Conservation (phyloP, 805 yeast species). For the Vanderwaltozyma yarrowii region DNA sequence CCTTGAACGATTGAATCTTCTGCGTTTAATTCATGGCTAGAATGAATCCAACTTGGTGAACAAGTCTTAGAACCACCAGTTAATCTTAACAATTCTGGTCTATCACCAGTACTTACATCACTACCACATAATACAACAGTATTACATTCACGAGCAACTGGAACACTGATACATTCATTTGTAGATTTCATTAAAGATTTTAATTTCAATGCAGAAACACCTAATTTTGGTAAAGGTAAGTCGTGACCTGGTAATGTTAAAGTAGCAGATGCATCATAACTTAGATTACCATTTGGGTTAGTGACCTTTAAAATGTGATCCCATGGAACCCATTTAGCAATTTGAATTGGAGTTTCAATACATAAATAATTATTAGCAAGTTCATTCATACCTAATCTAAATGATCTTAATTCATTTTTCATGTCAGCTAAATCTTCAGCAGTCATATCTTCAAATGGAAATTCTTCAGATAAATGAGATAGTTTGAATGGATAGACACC, state of each 20-base stretch:
- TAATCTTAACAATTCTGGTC: conserved; percentile 58
- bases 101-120: conserved; percentile 31
- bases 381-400: conserved; percentile 72
- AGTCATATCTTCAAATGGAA: conserved; percentile 41
- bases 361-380: conserved; percentile 70
- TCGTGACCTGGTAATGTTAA: conserved; percentile 58
- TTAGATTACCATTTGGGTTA: conserved; percentile 57
- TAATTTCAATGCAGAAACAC: conserved; percentile 58
- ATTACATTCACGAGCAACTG: conserved; percentile 68
- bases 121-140: conserved; percentile 55
- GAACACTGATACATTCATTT: conserved; percentile 37
- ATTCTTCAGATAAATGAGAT: conserved; percentile 51
- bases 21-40: conserved; percentile 53
- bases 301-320: conserved; percentile 50
- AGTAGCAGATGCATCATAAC: conserved; percentile 53
- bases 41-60: conserved; percentile 82
- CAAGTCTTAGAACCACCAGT: conserved; percentile 67
- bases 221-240: conserved; percentile 64
- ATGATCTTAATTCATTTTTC: conserved; percentile 46
- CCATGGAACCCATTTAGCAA: conserved; percentile 66
- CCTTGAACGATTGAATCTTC: conserved; percentile 33
- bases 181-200: conserved; percentile 46
- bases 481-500: conserved; percentile 92
- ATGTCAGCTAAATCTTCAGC: conserved; percentile 32
- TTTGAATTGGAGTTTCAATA: conserved; percentile 60